Base-by-base conservation (phyloP, 129 eudicot species). In the Artemisia annua region DNA sequence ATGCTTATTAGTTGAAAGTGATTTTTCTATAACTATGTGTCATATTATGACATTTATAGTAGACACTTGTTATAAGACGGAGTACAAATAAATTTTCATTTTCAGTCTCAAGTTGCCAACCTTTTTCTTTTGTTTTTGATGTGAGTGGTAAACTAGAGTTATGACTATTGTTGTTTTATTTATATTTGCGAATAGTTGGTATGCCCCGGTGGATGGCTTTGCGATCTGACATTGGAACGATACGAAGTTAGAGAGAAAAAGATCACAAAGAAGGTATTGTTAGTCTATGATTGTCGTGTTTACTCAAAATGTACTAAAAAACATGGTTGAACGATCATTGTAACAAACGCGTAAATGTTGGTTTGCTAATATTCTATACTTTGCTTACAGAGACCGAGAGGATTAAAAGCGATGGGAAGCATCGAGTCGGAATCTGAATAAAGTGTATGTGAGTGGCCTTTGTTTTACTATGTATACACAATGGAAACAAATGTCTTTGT, bases 241-340 rank as follows among this genome's bases (percentile, higher is more conserved):
- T 92, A 92, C 66, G 97, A 92, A 83, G 97, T 92, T 19, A 83
- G 97, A 66, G 97, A 92, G 85, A 92, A 87, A 79, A 92, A 92
- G 79, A 81, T 82, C 49, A 64, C 96, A 32, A 92, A 89, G 87
- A 92, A 92, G 97, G 97, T 92, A 88, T 17, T 3, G 3, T 7
- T 39, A 39, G 46, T 39, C 46, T 39, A 1, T 7, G 46, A 39
- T 39, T 39, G 11, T 39, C 46, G 10, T 11, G 46, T 39, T 39
- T 39, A 39, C 46, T 7, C 46, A 39, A 7, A 39, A 39, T 35
- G 22, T 54, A 54, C 7, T 16, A 7, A n/a, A 16, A 6, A 5
- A 35, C 7, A 35, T 9, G 43, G 7, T n/a, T n/a, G n/a, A n/a
- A n/a, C n/a, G n/a, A n/a, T n/a, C n/a, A n/a, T n/a, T n/a, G n/a